These are phyloP conservation scores for Saturnispora silvae DNA, from an alignment of 805 yeast species.

Conservation along the genomic window DNA sequence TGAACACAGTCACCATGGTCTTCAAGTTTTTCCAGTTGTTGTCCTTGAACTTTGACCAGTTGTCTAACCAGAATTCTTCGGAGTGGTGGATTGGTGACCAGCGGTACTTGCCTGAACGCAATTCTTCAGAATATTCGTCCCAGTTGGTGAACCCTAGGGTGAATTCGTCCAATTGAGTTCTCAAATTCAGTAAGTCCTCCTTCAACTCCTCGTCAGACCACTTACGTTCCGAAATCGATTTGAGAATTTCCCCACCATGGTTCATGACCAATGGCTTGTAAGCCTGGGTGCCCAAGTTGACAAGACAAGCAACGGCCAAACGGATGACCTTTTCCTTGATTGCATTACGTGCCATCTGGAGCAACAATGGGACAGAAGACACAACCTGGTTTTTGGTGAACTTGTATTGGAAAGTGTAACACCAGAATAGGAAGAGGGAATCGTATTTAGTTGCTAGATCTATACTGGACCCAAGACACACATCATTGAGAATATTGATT, in stretches of 20 bases:
- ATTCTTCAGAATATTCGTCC: conserved; percentile 83
- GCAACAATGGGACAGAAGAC: conserved; percentile 29
- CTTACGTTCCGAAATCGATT: conserved; percentile 70
- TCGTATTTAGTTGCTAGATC: conserved; percentile 80
- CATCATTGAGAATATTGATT: no score
- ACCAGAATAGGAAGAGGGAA: conserved; percentile 71
- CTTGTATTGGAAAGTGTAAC: conserved; percentile 51
- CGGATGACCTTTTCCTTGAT: conserved; percentile 89
- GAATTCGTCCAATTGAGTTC: conserved; percentile 54
- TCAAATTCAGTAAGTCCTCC: conserved; percentile 52
- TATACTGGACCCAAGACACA: no score
- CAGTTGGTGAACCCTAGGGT: conserved; percentile 77
- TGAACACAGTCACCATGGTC: conserved; percentile 23
- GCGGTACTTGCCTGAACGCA: conserved; percentile 62
- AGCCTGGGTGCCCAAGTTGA: conserved; percentile 42
- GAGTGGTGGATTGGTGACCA: conserved; percentile 93
- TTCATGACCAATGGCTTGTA: conserved; percentile 30
- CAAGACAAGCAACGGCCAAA: conserved; percentile 63
- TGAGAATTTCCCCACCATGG: conserved; percentile 58
- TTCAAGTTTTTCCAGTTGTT: conserved; percentile 64
- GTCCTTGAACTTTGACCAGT: conserved; percentile 64
- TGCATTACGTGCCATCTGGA: conserved; percentile 59
- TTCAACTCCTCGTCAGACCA: conserved; percentile 92
- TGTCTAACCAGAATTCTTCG: conserved; percentile 83
- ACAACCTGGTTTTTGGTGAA: conserved; percentile 33